Conservation (phyloP, 306 rosid species). For the Castanea mollissima region DNA sequence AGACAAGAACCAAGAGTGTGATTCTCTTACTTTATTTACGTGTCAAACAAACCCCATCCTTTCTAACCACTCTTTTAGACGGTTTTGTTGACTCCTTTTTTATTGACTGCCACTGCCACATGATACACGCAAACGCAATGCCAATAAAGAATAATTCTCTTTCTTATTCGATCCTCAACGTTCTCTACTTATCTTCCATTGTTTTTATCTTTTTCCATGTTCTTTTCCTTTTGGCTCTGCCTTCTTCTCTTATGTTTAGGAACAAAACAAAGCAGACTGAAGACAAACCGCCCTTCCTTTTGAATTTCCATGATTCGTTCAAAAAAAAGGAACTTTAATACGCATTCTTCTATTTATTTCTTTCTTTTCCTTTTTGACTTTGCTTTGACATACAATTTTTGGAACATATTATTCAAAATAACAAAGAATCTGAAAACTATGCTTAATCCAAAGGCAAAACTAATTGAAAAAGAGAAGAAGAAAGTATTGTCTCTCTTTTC, state of each 20-base stretch:
- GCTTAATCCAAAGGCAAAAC: constrained; percentile 13
- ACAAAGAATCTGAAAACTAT: constrained; percentile 34
- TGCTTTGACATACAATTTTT: constrained; percentile 15
- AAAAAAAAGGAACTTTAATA: constrained; percentile 14
- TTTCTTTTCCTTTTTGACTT: not conserved
- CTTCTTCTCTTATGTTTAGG: not conserved
- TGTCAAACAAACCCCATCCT: not conserved
- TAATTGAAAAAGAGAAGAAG: not conserved
- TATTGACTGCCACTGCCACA: not conserved
- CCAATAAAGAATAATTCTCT: not conserved
- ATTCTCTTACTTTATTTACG: not conserved
- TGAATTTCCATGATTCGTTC: constrained; percentile 19
- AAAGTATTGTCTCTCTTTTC: constrained; percentile 17
- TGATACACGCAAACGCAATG: not conserved
- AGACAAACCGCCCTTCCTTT: constrained; percentile 15
- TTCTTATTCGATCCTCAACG: not conserved
- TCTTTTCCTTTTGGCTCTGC: too few species aligned
- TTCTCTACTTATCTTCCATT: not conserved
- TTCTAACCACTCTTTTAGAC: constrained; percentile 2
- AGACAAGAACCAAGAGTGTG: not conserved
- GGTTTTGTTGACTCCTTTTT: not conserved
- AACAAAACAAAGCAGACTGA: not conserved
- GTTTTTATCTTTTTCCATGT: not conserved
- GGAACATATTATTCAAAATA: constrained; percentile 22
- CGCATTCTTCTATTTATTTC: constrained; percentile 8